Percentiles rank a stretch among this genome's conserved stretches.
These are phyloP conservation scores for Aspergillus sp. DNA, from an alignment of 2,329 filamentous ascomycete genomes.

Conservation along the genomic window DNA sequence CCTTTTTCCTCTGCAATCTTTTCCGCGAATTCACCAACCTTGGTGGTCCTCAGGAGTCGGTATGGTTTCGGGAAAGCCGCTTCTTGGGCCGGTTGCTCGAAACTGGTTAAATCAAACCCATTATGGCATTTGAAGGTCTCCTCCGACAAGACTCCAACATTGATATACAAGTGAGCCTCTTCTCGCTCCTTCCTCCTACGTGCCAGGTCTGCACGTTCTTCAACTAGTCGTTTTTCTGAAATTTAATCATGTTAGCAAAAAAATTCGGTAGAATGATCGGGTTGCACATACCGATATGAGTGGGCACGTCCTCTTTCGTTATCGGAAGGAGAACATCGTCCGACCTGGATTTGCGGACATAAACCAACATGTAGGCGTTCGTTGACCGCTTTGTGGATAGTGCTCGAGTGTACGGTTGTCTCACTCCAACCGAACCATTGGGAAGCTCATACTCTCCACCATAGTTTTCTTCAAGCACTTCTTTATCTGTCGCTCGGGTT, in stretches of 20 bases:
- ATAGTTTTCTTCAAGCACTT: conserved; percentile 95
- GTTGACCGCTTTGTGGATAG: conserved; percentile 67
- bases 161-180: conserved; percentile 91
- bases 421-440: conserved; percentile 58
- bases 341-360: conserved; percentile 83
- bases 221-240: conserved; percentile 69
- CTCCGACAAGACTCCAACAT: conserved; percentile 77
- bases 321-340: conserved; percentile 79
- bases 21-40: conserved; percentile 71
- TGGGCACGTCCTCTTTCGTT: conserved; percentile 73
- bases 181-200: conserved; percentile 83
- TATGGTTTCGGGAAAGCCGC: conserved; percentile 70
- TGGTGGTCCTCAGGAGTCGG: conserved; percentile 72
- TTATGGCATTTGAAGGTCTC: conserved; percentile 78
- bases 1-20: conserved; percentile 70
- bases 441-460: conserved; percentile 75
- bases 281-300: conserved; percentile 68
- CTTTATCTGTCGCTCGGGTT: conserved; percentile 85
- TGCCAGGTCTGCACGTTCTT: conserved; percentile 76
- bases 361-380: conserved; percentile 99
- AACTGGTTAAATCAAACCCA: conserved; percentile 77
- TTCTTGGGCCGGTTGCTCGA: conserved; percentile 63
- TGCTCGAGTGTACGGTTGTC: conserved; percentile 65
- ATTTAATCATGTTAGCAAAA: not conserved
- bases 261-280: not conserved